Conservation (phyloP, 306 rosid genomes). For the Vigna angularis region DNA sequence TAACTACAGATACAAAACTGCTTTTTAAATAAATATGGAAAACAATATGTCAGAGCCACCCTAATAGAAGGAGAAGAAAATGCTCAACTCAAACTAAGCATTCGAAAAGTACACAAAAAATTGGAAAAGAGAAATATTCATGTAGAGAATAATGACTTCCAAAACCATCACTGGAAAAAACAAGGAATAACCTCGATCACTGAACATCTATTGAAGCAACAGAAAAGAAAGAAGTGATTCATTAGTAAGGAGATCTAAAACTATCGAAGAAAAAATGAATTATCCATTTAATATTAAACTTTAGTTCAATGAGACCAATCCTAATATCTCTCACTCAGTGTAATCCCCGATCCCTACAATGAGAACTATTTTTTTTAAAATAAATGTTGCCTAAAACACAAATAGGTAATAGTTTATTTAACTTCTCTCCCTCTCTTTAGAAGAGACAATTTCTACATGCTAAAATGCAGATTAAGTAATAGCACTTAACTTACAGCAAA, state of each 20-base stretch:
- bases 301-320: neutral
- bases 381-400: neutral
- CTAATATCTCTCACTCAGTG: neutral
- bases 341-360: neutral
- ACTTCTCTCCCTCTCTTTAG: neutral
- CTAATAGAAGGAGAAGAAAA: neutral
- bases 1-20: neutral
- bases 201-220: neutral
- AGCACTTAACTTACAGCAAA: neutral
- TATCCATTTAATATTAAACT: neutral
- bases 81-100: neutral
- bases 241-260: neutral
- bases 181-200: neutral
- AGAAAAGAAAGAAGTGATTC: neutral
- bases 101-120: neutral
- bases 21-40: conserved; percentile 2
- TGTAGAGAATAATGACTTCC: neutral
- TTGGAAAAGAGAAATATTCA: neutral
- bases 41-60: neutral
- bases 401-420: neutral
- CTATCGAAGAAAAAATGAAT: neutral
- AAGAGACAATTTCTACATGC: neutral
- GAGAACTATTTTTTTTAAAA: neutral
- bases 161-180: neutral
- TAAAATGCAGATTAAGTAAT: neutral